Base-by-base conservation (phyloP, 345 rosid genomes). In the Punica granatum region DNA sequence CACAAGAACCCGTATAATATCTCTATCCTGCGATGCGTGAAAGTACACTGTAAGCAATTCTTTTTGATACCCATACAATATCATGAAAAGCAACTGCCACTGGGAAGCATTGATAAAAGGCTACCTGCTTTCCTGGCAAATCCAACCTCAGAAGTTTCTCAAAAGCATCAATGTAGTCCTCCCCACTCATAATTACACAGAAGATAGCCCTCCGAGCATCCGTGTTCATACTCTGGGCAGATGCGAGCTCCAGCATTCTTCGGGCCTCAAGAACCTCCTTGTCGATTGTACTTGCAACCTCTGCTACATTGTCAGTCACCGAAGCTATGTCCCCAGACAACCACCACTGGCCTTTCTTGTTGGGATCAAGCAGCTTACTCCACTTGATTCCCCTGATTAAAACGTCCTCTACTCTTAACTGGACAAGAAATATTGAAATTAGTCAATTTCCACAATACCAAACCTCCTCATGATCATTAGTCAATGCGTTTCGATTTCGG, bases 301-400 rank as follows among this genome's bases (percentile, higher is more conserved):
- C 88, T 69, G 82, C 88, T 61, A 71, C 75, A 54, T 79, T 62
- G 70, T 85, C 85, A 28, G 81, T 59, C 44, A 60, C 67, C 44
- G 73, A 70, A 41, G 74, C 77, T 36, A 69, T 48, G 33, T 86
- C 91, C 21, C 90, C 89, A 36, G 92, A 85, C 71, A 84, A 67
- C 99, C 99, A 94, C 97, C 99, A 93, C 66, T 86, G 96, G 37
- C 99, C 97, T 77, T 86, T 91, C 80, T 91, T 93, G 76, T 84
- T 80, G 56, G 90, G 84, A 77, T 89, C 95, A 70, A 91, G 88
- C 68, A 93, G 84, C 80, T 82, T 89, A 83, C 86, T 91, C 99
- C 97, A 93, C 73, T 79, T 87, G 32, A 91, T 81, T 60, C 96
- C 97, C 70, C 91, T 81, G 73, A 87, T 74, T 66, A 88, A 63